Conservation (phyloP, 768 basidiomycete species). For the Suillus discolor region DNA sequence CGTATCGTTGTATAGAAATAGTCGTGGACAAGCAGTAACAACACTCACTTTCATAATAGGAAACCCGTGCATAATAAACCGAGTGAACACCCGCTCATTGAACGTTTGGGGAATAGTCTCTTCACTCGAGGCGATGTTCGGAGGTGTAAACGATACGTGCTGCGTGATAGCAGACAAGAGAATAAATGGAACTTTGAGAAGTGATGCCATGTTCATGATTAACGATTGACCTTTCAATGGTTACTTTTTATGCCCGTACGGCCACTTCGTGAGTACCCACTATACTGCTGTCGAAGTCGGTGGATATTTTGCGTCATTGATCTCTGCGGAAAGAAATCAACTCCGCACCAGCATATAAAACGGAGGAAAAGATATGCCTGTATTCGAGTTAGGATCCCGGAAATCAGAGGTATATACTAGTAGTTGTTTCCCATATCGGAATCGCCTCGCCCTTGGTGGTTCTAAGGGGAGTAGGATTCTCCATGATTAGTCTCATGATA, state of each 20-base stretch:
- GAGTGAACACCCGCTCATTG: not conserved
- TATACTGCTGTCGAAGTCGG: too few species aligned
- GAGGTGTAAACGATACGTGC: slow-evolving; percentile 46
- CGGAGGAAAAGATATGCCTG: too few species aligned
- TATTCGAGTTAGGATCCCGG: too few species aligned
- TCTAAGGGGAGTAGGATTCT: too few species aligned
- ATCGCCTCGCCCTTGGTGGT: too few species aligned
- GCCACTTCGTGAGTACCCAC: too few species aligned
- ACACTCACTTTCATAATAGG: not conserved
- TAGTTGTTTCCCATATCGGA: too few species aligned
- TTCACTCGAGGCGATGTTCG: slow-evolving; percentile 40
- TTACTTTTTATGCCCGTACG: not conserved
- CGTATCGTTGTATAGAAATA: not conserved
- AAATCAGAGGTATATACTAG: too few species aligned
- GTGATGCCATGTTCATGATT: slow-evolving; percentile 19
- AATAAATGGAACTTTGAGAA: slow-evolving; percentile 44
- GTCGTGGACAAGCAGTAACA: not conserved
- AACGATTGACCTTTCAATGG: not conserved
- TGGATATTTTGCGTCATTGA: too few species aligned
- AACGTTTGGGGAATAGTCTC: slow-evolving; percentile 26
- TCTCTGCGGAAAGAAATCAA: too few species aligned
- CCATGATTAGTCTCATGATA: too few species aligned
- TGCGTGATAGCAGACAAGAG: slow-evolving; percentile 42
- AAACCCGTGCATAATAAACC: not conserved
- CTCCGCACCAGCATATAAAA: too few species aligned